Evolutionary conservation across 176 grass and related monocot species (phyloP), one percentile per base, ranked within the genome.

Genomic region (Paspalum notatum): DNA sequence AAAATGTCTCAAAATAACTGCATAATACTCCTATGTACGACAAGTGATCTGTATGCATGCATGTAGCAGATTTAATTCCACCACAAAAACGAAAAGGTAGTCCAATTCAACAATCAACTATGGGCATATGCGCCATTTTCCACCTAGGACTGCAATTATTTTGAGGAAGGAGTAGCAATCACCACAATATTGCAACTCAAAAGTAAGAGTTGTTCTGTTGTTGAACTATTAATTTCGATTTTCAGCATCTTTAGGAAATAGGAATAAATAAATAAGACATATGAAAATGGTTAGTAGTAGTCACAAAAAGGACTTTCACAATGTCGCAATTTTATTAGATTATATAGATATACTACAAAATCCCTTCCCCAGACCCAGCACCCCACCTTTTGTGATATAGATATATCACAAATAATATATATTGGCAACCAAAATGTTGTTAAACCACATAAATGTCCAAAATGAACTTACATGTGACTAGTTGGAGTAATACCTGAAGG

Each of bases 401-500:
- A 32, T 3, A 77, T 48, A 27, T 20, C n/a, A 79, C 61, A 53
- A 64, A 39, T 52, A 79, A 56, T 32, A 74, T 41, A 74, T 22
- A 66, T 25, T 53, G 50, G 14, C n/a, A 14, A 53, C 5, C 12
- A 8, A 66, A 25, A 66, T 41, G 5, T 16, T 62, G 45, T 61
- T 48, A 21, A 46, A 39, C 46, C 11, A 65, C 39, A 8, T 65
- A 25, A 65, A 38, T 63, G 27, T 52, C 76, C 59, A 42, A 65
- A 79, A 66, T 66, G 75, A 78, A 79, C 61, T 53, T 42, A 15
- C n/a, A 9, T 17, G 9, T 67, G 14, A 79, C 14, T 42, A 2
- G 20, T 55, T 20, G 13, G 47, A 55, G 39, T 41, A 68, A 51
- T 86, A 98, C 96, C 90, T 98, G 96, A 75, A 95, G 75, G n/a